Conservation (phyloP, 441 rosid genomes). For the Viola pubescens region DNA sequence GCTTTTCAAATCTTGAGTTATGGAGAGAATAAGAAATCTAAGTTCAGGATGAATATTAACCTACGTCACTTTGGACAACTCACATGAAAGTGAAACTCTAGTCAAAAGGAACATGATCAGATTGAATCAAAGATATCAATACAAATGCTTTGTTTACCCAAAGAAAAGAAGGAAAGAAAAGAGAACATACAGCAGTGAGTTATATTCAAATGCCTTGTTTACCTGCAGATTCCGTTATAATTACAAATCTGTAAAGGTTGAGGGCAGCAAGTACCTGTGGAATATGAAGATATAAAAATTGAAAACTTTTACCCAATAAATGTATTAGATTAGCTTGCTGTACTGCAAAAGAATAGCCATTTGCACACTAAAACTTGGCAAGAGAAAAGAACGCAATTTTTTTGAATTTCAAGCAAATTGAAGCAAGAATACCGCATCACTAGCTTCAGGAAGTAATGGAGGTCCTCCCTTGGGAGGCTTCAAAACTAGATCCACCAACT, state of each 20-base stretch:
- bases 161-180: too few relatives aligned
- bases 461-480: conserved; percentile 78
- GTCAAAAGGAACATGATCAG: too few relatives aligned
- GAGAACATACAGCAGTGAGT: too few relatives aligned
- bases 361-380: not conserved
- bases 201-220: not conserved
- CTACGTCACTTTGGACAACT: too few relatives aligned
- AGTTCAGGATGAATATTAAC: too few relatives aligned
- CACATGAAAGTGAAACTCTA: too few relatives aligned
- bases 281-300: not conserved
- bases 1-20: too few relatives aligned
- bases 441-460: conserved; percentile 64
- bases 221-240: conserved; percentile 62
- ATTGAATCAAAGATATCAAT: too few relatives aligned
- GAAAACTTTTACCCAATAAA: not conserved
- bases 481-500: conserved; percentile 65
- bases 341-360: not conserved
- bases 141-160: too few relatives aligned
- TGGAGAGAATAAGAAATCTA: too few relatives aligned
- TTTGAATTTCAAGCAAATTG: conserved; percentile 3
- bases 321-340: too few relatives aligned
- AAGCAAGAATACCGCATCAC: conserved; percentile 50
- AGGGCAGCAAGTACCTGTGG: conserved; percentile 76
- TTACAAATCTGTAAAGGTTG: conserved; percentile 68
- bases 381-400: not conserved